Percentiles rank a stretch among this genome's conserved stretches.
Conservation (phyloP, 805 yeast species). For the Monosporozyma servazzii region DNA sequence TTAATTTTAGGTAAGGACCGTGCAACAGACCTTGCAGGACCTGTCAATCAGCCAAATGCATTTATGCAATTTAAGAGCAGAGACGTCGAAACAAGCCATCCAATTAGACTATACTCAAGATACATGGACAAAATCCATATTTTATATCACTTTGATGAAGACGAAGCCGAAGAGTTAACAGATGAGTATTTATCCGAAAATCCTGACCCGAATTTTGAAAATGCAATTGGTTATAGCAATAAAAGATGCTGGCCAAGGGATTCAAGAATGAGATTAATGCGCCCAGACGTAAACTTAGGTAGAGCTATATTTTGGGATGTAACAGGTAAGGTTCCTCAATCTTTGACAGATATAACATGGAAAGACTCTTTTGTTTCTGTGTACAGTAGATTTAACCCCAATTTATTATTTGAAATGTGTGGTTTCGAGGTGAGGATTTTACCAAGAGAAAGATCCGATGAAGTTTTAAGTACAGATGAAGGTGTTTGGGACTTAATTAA, state of each 20-base stretch:
- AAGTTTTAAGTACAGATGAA: conserved; percentile 51
- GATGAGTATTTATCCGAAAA: conserved; percentile 72
- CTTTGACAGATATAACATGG: conserved; percentile 70
- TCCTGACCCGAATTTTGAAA: conserved; percentile 89
- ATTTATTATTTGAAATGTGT: conserved; percentile 78
- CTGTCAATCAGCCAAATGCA: conserved; percentile 60
- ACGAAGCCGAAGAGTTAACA: conserved; percentile 66
- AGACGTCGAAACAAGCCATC: conserved; percentile 56
- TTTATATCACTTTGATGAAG: conserved; percentile 62
- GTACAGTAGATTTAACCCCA: conserved; percentile 84
- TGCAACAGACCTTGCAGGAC: conserved; percentile 81
- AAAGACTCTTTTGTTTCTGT: conserved; percentile 75
- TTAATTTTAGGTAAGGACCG: conserved; percentile 77
- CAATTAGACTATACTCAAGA: conserved; percentile 72
- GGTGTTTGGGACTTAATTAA: conserved; percentile 87
- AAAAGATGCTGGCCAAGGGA: conserved; percentile 94
- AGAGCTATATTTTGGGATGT: conserved; percentile 90
- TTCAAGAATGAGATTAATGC: conserved; percentile 78
- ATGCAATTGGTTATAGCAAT: conserved; percentile 76
- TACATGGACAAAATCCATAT: conserved; percentile 77
- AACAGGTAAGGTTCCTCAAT: conserved; percentile 64
- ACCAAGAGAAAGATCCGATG: conserved; percentile 58
- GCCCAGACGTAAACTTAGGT: conserved; percentile 87
- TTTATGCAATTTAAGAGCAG: conserved; percentile 60
- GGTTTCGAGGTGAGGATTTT: conserved; percentile 89